These are phyloP conservation scores for Globisporangium camurandrum DNA, from an alignment of 352 stramenopile species.

Conservation along the genomic window DNA sequence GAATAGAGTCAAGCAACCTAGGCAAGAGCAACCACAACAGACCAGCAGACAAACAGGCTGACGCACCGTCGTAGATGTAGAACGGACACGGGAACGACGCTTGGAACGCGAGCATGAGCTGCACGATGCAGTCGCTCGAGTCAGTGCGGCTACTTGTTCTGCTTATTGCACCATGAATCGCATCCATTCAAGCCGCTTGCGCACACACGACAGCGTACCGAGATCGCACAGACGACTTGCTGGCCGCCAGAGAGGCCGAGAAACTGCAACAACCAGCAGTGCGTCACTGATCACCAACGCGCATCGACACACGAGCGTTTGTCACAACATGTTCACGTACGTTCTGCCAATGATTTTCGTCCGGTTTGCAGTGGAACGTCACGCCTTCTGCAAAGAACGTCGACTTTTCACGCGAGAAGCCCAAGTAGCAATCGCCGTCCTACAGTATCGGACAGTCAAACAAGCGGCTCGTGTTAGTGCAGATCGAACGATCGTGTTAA, in stretches of 20 bases:
- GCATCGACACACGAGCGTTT: not conserved
- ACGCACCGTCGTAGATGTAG: slow-evolving; percentile 30
- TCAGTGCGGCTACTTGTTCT: no score
- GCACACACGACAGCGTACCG: slow-evolving; percentile 9
- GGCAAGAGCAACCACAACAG: no score
- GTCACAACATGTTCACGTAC: slow-evolving; percentile 10
- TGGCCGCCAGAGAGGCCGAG: slow-evolving; percentile 29
- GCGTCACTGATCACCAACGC: not conserved
- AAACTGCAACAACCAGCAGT: slow-evolving; percentile 14
- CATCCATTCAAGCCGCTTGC: no score
- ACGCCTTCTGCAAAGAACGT: slow-evolving; percentile 28
- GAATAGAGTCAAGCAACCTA: no score
- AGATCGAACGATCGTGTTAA: no score
- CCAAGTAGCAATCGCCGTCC: slow-evolving; percentile 33
- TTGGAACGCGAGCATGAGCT: slow-evolving; percentile 33
- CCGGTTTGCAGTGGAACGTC: slow-evolving; percentile 31
- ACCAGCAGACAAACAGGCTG: not conserved
- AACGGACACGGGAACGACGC: slow-evolving; percentile 26
- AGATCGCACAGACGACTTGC: slow-evolving; percentile 29
- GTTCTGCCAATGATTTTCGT: slow-evolving; percentile 28
- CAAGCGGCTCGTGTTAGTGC: not conserved
- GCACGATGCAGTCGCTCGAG: not conserved
- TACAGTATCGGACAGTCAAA: no score
- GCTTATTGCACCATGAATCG: no score
- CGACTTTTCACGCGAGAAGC: slow-evolving; percentile 20